phyloP scores from a whole-genome alignment of 768 basidiomycete genomes.

The Daedaleopsis nitida region DNA sequence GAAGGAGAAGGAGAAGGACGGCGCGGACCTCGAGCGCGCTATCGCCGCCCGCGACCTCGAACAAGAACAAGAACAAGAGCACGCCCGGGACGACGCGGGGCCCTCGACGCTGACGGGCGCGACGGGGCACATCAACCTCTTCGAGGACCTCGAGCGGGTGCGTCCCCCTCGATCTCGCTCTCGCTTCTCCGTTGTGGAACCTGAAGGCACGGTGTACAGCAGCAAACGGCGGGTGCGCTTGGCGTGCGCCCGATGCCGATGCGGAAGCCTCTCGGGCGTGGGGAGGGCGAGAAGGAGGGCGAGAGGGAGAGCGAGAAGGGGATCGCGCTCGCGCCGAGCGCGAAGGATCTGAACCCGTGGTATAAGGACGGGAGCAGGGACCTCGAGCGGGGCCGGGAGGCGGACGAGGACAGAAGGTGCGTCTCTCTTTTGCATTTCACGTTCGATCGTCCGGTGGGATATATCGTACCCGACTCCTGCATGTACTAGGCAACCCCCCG shows the following conservation, averaged over 20 bases:
- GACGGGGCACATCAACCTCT: conserved; percentile 79
- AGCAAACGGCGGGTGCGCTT: neutral
- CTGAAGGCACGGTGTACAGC: no score
- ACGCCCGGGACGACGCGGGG: conserved; percentile 21
- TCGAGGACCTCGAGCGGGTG: conserved; percentile 80
- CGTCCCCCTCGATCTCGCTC: conserved; percentile 13
- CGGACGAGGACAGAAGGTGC: conserved; percentile 30
- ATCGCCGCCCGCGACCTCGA: no score
- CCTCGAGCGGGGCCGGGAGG: conserved; percentile 18
- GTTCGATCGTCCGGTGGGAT: neutral
- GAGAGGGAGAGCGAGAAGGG: conserved; percentile 60
- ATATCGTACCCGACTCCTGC: neutral
- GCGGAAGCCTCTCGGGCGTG: conserved; percentile 46
- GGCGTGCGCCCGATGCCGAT: conserved; percentile 44
- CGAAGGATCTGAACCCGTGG: conserved; percentile 83
- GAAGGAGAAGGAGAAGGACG: conserved; percentile 39
- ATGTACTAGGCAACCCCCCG: no score
- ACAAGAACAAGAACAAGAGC: no score
- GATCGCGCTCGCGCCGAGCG: conserved; percentile 69
- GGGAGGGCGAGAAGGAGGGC: conserved; percentile 17
- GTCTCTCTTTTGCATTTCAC: conserved; percentile 3
- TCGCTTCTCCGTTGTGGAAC: neutral
- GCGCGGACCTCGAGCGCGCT: conserved; percentile 31
- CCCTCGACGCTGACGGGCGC: conserved; percentile 44
- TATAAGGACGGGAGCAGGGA: conserved; percentile 42